Conservation (phyloP, 305 asterid genomes). For the Fraxinus dipetala region DNA sequence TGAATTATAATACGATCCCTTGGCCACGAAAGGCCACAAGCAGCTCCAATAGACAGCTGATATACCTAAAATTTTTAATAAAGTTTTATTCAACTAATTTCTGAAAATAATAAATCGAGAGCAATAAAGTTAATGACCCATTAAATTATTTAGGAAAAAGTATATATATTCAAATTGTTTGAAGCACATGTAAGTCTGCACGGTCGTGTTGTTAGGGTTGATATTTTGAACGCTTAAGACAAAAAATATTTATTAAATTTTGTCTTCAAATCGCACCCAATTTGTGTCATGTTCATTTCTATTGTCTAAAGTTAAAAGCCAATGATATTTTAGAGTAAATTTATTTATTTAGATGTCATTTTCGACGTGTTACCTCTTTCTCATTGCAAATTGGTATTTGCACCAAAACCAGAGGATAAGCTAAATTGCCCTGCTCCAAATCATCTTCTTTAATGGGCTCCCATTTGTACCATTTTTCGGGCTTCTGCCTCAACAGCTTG, state of each 20-base stretch:
- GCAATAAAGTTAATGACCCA: not conserved
- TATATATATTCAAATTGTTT: not conserved
- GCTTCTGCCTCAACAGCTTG: not conserved
- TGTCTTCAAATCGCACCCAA: not conserved
- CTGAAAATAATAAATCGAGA: not conserved
- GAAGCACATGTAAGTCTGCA: not conserved
- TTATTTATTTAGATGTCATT: not conserved
- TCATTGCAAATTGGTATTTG: not conserved
- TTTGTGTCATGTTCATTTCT: not conserved
- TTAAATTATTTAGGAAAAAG: not conserved
- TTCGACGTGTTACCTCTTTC: not conserved
- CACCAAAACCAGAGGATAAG: not conserved
- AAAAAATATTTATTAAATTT: too few relatives aligned
- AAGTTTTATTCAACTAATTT: not conserved
- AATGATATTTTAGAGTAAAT: not conserved
- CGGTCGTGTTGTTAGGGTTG: not conserved
- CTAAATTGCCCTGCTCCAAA: not conserved
- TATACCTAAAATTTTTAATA: conserved; percentile 27
- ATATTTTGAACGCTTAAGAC: too few relatives aligned
- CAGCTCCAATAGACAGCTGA: conserved; percentile 42
- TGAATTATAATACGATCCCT: conserved; percentile 36
- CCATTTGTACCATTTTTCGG: not conserved
- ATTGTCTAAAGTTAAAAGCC: not conserved
- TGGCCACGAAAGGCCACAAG: conserved; percentile 45
- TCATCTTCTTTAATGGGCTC: not conserved